Conservation (phyloP, 306 rosid species). For the Castanea sativa region DNA sequence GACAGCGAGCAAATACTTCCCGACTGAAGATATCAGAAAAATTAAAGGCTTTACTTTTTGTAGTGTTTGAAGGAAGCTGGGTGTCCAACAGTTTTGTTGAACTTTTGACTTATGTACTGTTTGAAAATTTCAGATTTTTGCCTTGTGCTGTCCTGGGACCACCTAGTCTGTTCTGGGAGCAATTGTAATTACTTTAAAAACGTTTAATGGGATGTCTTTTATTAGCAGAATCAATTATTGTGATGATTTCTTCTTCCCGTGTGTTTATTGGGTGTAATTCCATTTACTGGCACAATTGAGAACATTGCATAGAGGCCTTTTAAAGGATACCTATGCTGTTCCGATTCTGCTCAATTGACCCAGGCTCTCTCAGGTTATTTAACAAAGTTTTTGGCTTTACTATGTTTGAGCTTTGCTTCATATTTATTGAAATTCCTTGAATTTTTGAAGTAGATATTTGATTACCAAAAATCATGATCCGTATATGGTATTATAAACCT, state of each 20-base stretch:
- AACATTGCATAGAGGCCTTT: neutral
- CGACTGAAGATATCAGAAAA: conserved; percentile 33
- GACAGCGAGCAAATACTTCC: conserved; percentile 84
- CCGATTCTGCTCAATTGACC: neutral
- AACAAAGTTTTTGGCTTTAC: too few relatives aligned
- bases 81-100: conserved; percentile 18
- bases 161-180: conserved; percentile 7
- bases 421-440: too few relatives aligned
- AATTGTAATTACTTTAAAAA: conserved; percentile 5
- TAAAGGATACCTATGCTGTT: too few relatives aligned
- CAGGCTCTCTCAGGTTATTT: neutral
- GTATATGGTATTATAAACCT: too few relatives aligned
- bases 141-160: conserved; percentile 19
- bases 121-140: conserved; percentile 27
- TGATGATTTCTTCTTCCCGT: neutral
- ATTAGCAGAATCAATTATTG: neutral
- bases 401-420: too few relatives aligned
- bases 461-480: too few relatives aligned
- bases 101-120: conserved; percentile 12
- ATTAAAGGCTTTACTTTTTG: conserved; percentile 24
- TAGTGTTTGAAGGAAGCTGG: conserved; percentile 13
- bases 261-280: neutral
- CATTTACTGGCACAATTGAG: neutral
- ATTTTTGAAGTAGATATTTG: too few relatives aligned
- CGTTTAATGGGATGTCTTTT: neutral